Percentiles rank a stretch among this genome's conserved stretches.
Evolutionary conservation across 2,329 filamentous ascomycete species (phyloP).

Genomic region (Phialophora verrucosa): DNA sequence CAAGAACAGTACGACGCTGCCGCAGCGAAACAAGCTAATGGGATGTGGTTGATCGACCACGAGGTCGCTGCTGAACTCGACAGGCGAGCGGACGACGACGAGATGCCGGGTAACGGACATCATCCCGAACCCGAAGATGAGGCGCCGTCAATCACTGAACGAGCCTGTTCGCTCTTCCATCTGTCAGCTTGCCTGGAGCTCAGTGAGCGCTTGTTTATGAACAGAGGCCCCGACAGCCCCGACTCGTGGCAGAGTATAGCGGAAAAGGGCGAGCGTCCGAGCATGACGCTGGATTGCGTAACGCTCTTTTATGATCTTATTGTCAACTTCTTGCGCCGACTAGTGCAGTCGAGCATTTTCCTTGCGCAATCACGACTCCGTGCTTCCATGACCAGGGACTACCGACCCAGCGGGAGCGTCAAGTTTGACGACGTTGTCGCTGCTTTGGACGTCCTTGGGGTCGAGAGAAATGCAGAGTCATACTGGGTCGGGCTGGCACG

Average conservation of each 20-base stretch:
- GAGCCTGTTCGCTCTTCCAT: slow-evolving; percentile 58
- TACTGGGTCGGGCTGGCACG: slow-evolving; percentile 61
- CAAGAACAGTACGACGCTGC: slow-evolving; percentile 69
- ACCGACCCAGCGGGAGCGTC: slow-evolving; percentile 46
- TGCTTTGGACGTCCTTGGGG: slow-evolving; percentile 60
- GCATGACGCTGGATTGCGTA: slow-evolving; percentile 76
- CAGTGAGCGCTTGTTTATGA: slow-evolving; percentile 76
- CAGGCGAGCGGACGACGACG: slow-evolving; percentile 11
- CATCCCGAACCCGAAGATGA: slow-evolving; percentile 2
- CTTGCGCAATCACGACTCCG: slow-evolving; percentile 72
- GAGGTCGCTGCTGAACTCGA: slow-evolving; percentile 33
- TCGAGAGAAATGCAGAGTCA: slow-evolving; percentile 50
- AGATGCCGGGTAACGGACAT: slow-evolving; percentile 18
- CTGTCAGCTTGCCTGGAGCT: slow-evolving; percentile 67
- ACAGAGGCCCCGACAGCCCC: slow-evolving; percentile 57
- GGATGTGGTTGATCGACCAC: slow-evolving; percentile 66
- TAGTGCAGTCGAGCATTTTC: slow-evolving; percentile 73
- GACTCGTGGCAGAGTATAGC: slow-evolving; percentile 71
- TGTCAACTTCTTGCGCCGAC: slow-evolving; percentile 69
- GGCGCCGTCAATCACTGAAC: not conserved
- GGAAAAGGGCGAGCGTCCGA: slow-evolving; percentile 62
- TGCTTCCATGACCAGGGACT: slow-evolving; percentile 48
- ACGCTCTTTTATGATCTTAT: slow-evolving; percentile 74
- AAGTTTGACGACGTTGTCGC: slow-evolving; percentile 59
- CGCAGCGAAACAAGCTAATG: slow-evolving; percentile 58